Conservation (phyloP, 2,329 filamentous ascomycete genomes). For the Diaporthe vexans region DNA sequence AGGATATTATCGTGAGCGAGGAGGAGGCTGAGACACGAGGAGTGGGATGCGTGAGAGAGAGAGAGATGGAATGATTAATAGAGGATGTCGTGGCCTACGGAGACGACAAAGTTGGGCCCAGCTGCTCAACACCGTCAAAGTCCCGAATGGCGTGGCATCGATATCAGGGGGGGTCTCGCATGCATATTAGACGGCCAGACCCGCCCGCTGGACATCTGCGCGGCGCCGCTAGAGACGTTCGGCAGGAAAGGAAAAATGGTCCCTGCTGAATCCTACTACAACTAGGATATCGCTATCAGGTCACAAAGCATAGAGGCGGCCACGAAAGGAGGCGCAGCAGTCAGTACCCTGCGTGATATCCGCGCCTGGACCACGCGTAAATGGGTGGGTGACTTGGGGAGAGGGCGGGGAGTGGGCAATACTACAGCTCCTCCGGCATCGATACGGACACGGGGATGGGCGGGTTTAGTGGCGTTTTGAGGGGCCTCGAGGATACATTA, state of each 20-base stretch:
- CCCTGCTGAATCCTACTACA: not conserved
- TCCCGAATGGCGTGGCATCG: not conserved
- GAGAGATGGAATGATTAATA: not conserved
- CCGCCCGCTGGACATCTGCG: not conserved
- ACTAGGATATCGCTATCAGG: not conserved
- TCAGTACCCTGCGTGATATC: not conserved
- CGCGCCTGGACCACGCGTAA: not conserved
- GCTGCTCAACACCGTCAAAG: not conserved
- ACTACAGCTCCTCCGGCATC: not conserved
- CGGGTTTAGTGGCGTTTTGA: not conserved
- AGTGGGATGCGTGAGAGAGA: not conserved
- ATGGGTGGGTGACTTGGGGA: not conserved
- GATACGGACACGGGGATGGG: not conserved
- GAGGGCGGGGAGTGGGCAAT: too few relatives aligned
- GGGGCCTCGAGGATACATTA: not conserved
- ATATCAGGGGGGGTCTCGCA: not conserved
- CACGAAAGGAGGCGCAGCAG: not conserved
- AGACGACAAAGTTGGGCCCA: not conserved
- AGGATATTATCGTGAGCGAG: constrained; percentile 39
- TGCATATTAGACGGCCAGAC: constrained; percentile 28
- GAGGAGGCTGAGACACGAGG: not conserved
- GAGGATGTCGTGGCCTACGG: not conserved
- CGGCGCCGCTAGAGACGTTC: constrained; percentile 4
- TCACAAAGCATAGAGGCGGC: constrained; percentile 5
- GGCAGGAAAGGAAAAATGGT: not conserved